Percentiles rank a stretch among this genome's conserved stretches.
These are phyloP conservation scores for Acanthamoeba culbertsoni DNA, from an alignment of 208 protist genomes.

Conservation along the genomic window DNA sequence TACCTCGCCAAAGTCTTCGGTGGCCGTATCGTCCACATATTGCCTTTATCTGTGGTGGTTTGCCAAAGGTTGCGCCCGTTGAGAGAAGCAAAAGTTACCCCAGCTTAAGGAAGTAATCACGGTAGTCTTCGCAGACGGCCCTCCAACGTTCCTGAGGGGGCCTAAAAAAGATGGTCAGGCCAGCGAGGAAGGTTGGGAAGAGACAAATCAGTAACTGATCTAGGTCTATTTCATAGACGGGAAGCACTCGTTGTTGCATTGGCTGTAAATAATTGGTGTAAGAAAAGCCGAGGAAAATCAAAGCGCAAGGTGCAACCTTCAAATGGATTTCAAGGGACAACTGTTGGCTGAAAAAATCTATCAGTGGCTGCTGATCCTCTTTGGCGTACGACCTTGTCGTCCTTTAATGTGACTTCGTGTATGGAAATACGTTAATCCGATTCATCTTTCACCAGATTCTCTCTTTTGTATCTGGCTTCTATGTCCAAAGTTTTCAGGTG, in stretches of 20 bases:
- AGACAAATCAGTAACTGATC: too few species aligned
- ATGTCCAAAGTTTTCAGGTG: neutral
- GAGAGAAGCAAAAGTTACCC: neutral
- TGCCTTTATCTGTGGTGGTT: neutral
- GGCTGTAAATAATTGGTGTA: too few species aligned
- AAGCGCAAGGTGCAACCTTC: too few species aligned
- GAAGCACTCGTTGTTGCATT: too few species aligned
- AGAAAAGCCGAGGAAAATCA: too few species aligned
- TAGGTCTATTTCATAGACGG: neutral
- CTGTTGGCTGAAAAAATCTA: neutral
- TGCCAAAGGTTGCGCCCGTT: neutral
- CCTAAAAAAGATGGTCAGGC: neutral
- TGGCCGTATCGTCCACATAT: neutral
- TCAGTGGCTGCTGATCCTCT: neutral
- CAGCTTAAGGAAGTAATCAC: neutral
- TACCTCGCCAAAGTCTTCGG: neutral
- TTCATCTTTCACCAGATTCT: neutral
- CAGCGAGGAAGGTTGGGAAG: too few species aligned
- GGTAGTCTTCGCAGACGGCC: neutral
- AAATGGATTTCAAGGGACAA: slow-evolving; percentile 8
- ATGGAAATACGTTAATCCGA: too few species aligned
- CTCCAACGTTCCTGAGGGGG: neutral
- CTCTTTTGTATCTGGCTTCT: neutral
- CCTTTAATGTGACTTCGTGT: neutral
- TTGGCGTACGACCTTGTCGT: neutral